phyloP scores from a whole-genome alignment of 169 alveolate genomes.

The Plasmodium falciparum region DNA sequence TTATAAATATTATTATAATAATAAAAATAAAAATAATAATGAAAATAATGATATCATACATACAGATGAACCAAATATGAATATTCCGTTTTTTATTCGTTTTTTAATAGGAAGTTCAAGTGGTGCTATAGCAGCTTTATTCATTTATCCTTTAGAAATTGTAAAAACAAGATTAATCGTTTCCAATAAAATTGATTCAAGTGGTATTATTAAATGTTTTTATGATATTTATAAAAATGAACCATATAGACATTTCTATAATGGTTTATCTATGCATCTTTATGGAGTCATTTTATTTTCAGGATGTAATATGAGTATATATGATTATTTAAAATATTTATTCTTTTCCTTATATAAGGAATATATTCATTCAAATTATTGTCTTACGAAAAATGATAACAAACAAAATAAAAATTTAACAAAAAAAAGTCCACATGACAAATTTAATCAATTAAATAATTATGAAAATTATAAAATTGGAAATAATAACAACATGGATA shows the following conservation, averaged over 20 bases:
- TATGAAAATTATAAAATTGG: background rate
- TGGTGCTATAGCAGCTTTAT: slow-evolving; percentile 68
- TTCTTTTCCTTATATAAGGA: slow-evolving; percentile 44
- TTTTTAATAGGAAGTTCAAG: slow-evolving; percentile 73
- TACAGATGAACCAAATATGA: slow-evolving; percentile 2
- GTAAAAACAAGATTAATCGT: slow-evolving; percentile 64
- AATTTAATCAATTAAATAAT: background rate
- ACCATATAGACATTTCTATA: slow-evolving; percentile 36
- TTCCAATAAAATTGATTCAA: slow-evolving; percentile 38
- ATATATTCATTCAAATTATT: slow-evolving; percentile 61
- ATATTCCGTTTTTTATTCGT: slow-evolving; percentile 62
- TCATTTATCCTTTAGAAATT: slow-evolving; percentile 64
- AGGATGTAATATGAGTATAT: slow-evolving; percentile 72
- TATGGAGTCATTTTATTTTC: slow-evolving; percentile 61
- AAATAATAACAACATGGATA: background rate
- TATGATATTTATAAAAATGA: slow-evolving; percentile 59
- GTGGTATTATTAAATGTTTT: slow-evolving; percentile 43
- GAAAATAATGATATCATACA: too few relatives aligned
- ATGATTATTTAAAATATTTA: slow-evolving; percentile 64
- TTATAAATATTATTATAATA: slow-evolving; percentile 41
- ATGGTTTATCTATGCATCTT: slow-evolving; percentile 57
- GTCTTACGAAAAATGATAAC: background rate
- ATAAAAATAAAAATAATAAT: background rate
- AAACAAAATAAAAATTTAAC: background rate
- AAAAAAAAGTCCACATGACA: background rate